Evolutionary conservation across 305 asterid species (phyloP), one percentile per base, ranked within the genome.

Genomic region (Fraxinus xanthoxyloides): DNA sequence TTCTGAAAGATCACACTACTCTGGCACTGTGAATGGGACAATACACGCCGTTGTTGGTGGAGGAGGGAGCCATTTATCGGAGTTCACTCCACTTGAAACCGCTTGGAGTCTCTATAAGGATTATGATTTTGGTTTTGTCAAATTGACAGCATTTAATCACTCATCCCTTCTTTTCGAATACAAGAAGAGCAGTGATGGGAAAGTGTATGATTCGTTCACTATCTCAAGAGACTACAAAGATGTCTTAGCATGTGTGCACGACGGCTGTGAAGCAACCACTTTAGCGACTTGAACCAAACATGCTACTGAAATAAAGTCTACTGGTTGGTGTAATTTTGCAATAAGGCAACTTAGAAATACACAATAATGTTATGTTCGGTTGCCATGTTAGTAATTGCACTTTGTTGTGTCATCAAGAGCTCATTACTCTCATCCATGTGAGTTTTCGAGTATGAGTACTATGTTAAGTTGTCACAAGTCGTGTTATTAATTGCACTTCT

Each of bases 241-340:
- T 87, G 90, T 88, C 63, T 82, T 90, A n/a, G 92, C 92, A 2
- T 89, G 91, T 83, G 92, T 90, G 17, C 90, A 87, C 84, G 93
- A 89, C 88, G 88, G 90, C 1, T 89, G 93, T 84, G 92, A 90
- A 54, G 82, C 89, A 48, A 87, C 83, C 65, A 92, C 94, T 67
- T 75, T 79, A 36, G 97, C 94, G 21, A 65, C 75, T 72, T 93
- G 82, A 88, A 77, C 65, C 30, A 17, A 12, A 26, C 15, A 3
- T 28, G 74, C 15, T 26, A 28, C n/a, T 26, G 36, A 61, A 23
- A 61, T 13, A 30, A 61, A 24, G 15, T 32, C 31, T 51, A 17
- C 9, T 17, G 24, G 23, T 51, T 17, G 63, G 63, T 5, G 63
- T 51, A 17, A 51, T 17, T 17, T 1, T 51, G 23, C 23, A 17